Evolutionary conservation across 805 yeast genomes (phyloP), one percentile per base, ranked within the genome.

Genomic region (Sugiyamaella chiloensis): DNA sequence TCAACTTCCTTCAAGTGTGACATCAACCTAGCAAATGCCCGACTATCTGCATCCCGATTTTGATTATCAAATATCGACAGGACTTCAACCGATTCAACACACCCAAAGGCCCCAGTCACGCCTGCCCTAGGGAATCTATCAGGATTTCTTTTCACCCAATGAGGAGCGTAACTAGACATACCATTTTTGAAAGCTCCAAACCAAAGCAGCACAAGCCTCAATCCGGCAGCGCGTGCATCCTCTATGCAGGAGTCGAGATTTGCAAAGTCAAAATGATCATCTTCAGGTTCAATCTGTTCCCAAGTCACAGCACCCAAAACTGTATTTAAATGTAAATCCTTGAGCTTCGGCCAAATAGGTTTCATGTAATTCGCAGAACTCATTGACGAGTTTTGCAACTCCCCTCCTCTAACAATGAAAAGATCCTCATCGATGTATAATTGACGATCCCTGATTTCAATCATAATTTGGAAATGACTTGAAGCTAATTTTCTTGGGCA

Each of bases 111-210:
- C n/a, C n/a, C n/a, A 19, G 36, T 19, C 29, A 35, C 39, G 4
- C 20, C 37, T 2, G 47, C 30, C 11, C 56, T 14, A 7, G 46
- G 50, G 40, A 47, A 53, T n/a, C 48, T 27, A 19, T 30, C 26
- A 5, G 55, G 39, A 36, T 53, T 40, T 30, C 23, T 43, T 26
- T 52, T 53, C 20, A 52, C 27, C 55, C 55, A 52, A 4, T 11
- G 20, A 7, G 55, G 55, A 4, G 42, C 44, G 24, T 52, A 52
- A 17, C 48, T 12, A 5, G 55, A 52, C 36, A 35, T 45, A 17
- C 56, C 56, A 29, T 53, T 53, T 23, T 53, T 53, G 30, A 53
- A 53, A 11, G 56, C 41, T 27, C 56, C 56, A 43, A 53, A 53
- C 56, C 56, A 53, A 5, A 52, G 49, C 21, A 53, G 39, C 2